Base-by-base conservation (phyloP, 75 land plant species). In the Sequoiadendron giganteum region DNA sequence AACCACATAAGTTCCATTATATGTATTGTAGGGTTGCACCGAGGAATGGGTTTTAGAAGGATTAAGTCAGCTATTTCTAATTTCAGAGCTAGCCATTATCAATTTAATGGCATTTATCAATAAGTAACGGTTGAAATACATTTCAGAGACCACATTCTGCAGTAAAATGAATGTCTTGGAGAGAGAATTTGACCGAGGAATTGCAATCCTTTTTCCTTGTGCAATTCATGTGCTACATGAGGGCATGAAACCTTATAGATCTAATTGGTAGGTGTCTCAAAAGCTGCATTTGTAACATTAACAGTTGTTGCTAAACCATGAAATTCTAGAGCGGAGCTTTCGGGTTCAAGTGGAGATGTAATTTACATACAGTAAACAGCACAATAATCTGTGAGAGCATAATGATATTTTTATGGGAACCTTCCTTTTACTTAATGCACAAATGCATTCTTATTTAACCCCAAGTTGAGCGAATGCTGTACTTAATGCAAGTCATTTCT, bases 401-500 rank as follows among this genome's bases (percentile, higher is more conserved):
- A 10, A 25, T 47, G 11, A n/a, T 25, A 28, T n/a, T 82, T 40
- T 45, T 47, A 82, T 13, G 47, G 52, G 47, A 82, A 47, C 43
- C 84, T 45, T 81, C 84, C 18, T 82, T 82, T 30, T 82, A 47
- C 84, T 82, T 47, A 25, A 19, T 82, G 84, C 14, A 47, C 43
- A n/a, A 28, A 82, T n/a, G 13, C 28, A 82, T 82, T 45, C 32
- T 82, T 82, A 47, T 47, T 45, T 47, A 82, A 25, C 45, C 52
- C 48, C 32, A 47, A 47, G 48, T 45, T 82, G 47, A 47, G 49
- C n/a, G 32, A 82, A n/a, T 28, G 48, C 32, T 49, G 52, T 82
- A 5, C 32, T 15, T 82, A 45, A n/a, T 82, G 84, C 25, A 32
- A 47, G 49, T 45, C 14, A 10, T 45, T 21, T n/a, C 25, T 43